These are phyloP conservation scores for Akanthomyces dipterigenus DNA, from an alignment of 2,329 filamentous ascomycete species.

Conservation along the genomic window DNA sequence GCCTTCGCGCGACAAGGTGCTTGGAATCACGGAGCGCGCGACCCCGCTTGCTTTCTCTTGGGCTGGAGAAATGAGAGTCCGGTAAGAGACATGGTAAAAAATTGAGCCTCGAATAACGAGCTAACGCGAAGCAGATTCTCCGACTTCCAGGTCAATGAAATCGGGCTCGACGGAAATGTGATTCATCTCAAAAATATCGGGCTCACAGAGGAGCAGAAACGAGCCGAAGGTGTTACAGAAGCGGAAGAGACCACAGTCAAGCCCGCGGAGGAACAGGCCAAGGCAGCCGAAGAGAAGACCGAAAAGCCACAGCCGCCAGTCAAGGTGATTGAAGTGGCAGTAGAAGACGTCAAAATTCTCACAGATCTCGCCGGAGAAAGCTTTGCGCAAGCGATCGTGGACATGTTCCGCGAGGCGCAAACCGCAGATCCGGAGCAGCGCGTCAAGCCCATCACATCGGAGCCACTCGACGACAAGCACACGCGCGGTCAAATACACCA, in stretches of 20 bases:
- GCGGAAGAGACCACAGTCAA: slow-evolving; percentile 15
- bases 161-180: slow-evolving; percentile 66
- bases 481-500: slow-evolving; percentile 45
- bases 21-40: slow-evolving; percentile 34
- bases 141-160: slow-evolving; percentile 90
- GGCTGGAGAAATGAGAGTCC: slow-evolving; percentile 34
- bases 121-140: slow-evolving; percentile 55
- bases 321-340: slow-evolving; percentile 22
- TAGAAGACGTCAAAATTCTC: slow-evolving; percentile 30
- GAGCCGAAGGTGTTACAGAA: slow-evolving; percentile 15
- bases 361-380: slow-evolving; percentile 31
- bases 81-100: slow-evolving; percentile 19
- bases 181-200: slow-evolving; percentile 58
- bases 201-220: slow-evolving; percentile 16
- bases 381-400: slow-evolving; percentile 34
- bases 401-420: slow-evolving; percentile 33
- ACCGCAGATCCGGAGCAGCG: slow-evolving; percentile 22
- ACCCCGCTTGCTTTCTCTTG: slow-evolving; percentile 31
- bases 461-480: slow-evolving; percentile 36
- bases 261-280: slow-evolving; percentile 4
- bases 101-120: not conserved
- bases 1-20: slow-evolving; percentile 26
- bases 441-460: slow-evolving; percentile 30
- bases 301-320: slow-evolving; percentile 16
- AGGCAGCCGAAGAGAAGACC: slow-evolving; percentile 16